Evolutionary conservation across 345 rosid species (phyloP), one percentile per base, ranked within the genome.

Genomic region (Erysimum cheiranthoides): DNA sequence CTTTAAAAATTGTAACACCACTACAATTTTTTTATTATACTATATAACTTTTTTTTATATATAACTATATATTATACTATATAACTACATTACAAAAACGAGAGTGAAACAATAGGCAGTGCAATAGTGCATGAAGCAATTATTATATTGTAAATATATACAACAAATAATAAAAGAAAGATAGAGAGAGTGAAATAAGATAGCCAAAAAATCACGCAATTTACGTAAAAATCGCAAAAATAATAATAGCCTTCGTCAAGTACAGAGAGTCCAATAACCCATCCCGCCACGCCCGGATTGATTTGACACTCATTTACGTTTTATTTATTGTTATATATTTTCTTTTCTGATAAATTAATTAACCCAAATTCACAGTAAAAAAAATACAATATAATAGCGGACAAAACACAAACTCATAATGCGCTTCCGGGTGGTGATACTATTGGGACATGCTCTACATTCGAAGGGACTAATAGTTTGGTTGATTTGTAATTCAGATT

Each of bases 221-320:
- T 69, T 69, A 52, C 70, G 80, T 63, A 62, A 70, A 35, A 70
- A 63, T 45, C 35, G 65, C 62, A 77, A 54, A 62, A 53, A 62
- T 46, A 70, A 76, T 76, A 70, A 70, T 70, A 63, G 66, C 34
- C 8, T 27, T 70, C 66, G 71, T 76, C 80, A 70, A 62, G 65
- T 70, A 31, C 51, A 54, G 58, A 62, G 59, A 70, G 32, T 76
- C 70, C 71, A 70, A 64, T 76, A 43, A 76, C 60, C 71, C 80
- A 77, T 63, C 71, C 76, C 80, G 71, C 71, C 71, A 70, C 76
- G 80, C 80, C 80, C 80, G 80, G 64, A n/a, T 18, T 77, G 80
- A 70, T 77, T 70, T 70, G 76, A 77, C 80, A 70, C 76, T 70
- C 76, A 12, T 77, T 70, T 70, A 5, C 47, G 39, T 42, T 68